A percentile compares a stretch with the other conserved stretches of the same genome.
Evolutionary conservation across 192 early-diverging fungal species (phyloP).

Genomic region (Chytriomyces sp.): DNA sequence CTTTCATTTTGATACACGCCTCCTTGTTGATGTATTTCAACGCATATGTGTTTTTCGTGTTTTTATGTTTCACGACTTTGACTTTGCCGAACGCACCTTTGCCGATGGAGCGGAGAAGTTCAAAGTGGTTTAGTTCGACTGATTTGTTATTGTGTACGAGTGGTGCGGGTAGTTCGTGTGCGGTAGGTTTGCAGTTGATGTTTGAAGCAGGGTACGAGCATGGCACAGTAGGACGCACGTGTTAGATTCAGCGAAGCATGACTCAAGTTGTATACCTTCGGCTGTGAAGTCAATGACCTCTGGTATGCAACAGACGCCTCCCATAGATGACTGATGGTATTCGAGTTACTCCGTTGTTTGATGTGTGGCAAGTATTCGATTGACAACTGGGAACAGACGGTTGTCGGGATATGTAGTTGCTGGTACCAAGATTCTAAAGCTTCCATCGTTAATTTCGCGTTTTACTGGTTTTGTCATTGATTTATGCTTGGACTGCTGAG

Average conservation of each 20-base stretch:
- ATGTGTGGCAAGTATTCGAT: no score
- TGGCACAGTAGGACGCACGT: no score
- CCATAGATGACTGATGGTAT: neutral
- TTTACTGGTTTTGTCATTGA: no score
- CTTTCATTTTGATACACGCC: constrained; percentile 80
- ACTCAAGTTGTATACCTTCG: constrained; percentile 5
- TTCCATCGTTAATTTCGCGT: no score
- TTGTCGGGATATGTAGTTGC: neutral
- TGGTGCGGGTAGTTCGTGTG: neutral
- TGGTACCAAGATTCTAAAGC: no score
- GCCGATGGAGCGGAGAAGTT: constrained; percentile 84
- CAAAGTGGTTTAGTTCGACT: constrained; percentile 88
- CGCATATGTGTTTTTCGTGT: constrained; percentile 76
- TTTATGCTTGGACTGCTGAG: neutral
- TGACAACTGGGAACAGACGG: no score
- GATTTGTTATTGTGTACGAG: neutral
- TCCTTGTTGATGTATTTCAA: constrained; percentile 97
- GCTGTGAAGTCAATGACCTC: constrained; percentile 19
- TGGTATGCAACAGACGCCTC: constrained; percentile 17
- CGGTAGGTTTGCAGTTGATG: neutral
- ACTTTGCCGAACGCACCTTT: constrained; percentile 96
- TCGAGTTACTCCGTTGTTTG: no score
- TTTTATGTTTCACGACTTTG: constrained; percentile 87
- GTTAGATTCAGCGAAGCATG: no score
- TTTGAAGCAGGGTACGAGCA: neutral